Percentiles rank a stretch among this genome's conserved stretches.
Conservation (phyloP, 441 rosid genomes). For the Mallotus repandus region DNA sequence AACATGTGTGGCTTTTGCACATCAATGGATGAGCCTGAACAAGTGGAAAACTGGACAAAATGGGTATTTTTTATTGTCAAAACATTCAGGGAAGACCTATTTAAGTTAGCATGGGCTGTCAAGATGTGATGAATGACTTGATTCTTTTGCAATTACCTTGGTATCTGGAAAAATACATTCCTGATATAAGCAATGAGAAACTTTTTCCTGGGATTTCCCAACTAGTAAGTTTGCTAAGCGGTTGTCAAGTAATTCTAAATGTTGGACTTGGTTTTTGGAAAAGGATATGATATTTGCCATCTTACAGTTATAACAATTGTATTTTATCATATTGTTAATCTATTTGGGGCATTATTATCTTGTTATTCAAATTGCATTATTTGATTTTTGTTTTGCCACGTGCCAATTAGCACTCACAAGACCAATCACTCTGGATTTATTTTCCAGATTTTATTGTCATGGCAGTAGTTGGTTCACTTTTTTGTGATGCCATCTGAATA, state of each 20-base stretch:
- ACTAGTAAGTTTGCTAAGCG: neutral
- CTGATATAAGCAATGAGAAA: neutral
- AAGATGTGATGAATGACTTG: neutral
- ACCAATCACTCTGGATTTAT: neutral
- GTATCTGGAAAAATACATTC: neutral
- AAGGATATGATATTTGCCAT: neutral
- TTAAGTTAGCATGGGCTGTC: neutral
- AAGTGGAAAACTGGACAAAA: neutral
- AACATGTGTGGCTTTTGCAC: neutral
- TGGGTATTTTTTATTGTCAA: neutral
- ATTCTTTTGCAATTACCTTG: neutral
- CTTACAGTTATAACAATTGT: neutral
- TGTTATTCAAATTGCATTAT: neutral
- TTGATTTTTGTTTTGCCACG: neutral
- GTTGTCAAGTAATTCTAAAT: neutral
- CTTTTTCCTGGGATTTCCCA: neutral
- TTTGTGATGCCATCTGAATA: neutral
- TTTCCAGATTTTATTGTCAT: neutral
- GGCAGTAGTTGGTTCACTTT: neutral
- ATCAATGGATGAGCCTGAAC: neutral
- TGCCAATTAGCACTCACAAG: neutral
- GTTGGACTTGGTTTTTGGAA: neutral
- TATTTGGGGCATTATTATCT: conserved; percentile 1
- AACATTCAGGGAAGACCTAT: neutral
- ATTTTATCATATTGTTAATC: neutral